Percentiles rank a stretch among this genome's conserved stretches.
phyloP scores from a whole-genome alignment of 2,329 filamentous ascomycete species.

The Pseudocercospora musae region DNA sequence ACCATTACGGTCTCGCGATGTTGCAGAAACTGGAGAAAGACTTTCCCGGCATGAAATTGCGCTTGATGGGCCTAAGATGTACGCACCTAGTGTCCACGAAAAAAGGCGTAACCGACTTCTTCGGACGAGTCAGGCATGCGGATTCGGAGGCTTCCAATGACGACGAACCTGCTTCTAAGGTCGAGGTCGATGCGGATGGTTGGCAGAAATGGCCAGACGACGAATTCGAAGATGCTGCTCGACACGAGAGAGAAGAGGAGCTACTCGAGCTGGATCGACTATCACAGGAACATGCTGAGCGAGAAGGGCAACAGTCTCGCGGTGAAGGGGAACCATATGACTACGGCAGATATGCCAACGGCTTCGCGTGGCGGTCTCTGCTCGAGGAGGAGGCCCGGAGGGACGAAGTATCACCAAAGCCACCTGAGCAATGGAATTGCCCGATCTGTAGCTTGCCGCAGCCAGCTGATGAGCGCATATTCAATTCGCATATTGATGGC shows the following conservation, averaged over 20 bases:
- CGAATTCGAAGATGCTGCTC: slow-evolving; percentile 60
- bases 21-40: slow-evolving; percentile 80
- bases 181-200: slow-evolving; percentile 46
- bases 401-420: slow-evolving; percentile 31
- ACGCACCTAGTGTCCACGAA: slow-evolving; percentile 85
- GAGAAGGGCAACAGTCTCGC: slow-evolving; percentile 19
- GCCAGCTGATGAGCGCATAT: slow-evolving; percentile 66
- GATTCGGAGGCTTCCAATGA: slow-evolving; percentile 27
- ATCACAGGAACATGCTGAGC: slow-evolving; percentile 54
- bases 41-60: slow-evolving; percentile 70
- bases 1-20: slow-evolving; percentile 77
- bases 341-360: slow-evolving; percentile 33
- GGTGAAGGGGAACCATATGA: slow-evolving; percentile 19
- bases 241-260: slow-evolving; percentile 58
- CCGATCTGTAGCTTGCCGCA: slow-evolving; percentile 83
- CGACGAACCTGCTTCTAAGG: slow-evolving; percentile 34
- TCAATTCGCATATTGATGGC: slow-evolving; percentile 90
- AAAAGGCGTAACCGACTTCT: slow-evolving; percentile 76
- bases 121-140: slow-evolving; percentile 51
- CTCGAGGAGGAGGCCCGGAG: slow-evolving; percentile 29
- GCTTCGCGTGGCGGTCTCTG: slow-evolving; percentile 33
- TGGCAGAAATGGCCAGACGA: slow-evolving; percentile 70
- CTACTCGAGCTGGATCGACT: slow-evolving; percentile 60
- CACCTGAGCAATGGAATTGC: slow-evolving; percentile 64
- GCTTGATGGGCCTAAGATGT: slow-evolving; percentile 84